Evolutionary conservation across 495 filamentous ascomycete species (phyloP).

Genomic region (Daldinia decipiens): DNA sequence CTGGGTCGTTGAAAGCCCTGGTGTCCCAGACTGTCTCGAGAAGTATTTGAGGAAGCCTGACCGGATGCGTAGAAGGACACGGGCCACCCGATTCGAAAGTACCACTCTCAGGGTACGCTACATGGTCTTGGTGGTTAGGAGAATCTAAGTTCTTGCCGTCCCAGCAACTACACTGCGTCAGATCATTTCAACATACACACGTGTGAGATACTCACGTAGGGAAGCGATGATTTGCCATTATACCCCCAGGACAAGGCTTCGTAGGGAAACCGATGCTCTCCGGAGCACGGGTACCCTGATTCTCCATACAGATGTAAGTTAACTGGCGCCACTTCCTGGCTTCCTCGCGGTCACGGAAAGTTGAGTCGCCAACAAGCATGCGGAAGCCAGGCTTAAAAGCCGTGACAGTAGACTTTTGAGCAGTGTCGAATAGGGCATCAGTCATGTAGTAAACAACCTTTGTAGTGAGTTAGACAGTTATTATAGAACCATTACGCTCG

Average conservation of each 20-base stretch:
- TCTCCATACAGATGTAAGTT: constrained; percentile 52
- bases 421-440: constrained; percentile 58
- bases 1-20: constrained; percentile 49
- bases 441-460: constrained; percentile 63
- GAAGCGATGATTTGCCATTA: constrained; percentile 53
- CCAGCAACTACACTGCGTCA: constrained; percentile 34
- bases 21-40: constrained; percentile 55
- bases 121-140: constrained; percentile 54
- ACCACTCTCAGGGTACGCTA: constrained; percentile 53
- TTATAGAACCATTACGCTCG: too few species aligned
- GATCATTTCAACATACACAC: background rate
- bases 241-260: constrained; percentile 50
- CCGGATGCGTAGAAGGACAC: constrained; percentile 49
- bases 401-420: constrained; percentile 56
- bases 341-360: constrained; percentile 47
- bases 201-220: constrained; percentile 20
- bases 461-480: constrained; percentile 8
- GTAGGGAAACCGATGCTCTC: constrained; percentile 39
- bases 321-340: constrained; percentile 52
- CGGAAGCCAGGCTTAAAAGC: constrained; percentile 61
- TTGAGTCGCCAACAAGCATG: constrained; percentile 54
- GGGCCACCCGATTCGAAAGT: constrained; percentile 52
- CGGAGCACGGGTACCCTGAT: constrained; percentile 39
- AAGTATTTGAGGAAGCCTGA: constrained; percentile 48
- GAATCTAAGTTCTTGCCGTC: constrained; percentile 52